Conservation (phyloP, 2,329 filamentous ascomycete genomes). For the Nakataea oryzae region DNA sequence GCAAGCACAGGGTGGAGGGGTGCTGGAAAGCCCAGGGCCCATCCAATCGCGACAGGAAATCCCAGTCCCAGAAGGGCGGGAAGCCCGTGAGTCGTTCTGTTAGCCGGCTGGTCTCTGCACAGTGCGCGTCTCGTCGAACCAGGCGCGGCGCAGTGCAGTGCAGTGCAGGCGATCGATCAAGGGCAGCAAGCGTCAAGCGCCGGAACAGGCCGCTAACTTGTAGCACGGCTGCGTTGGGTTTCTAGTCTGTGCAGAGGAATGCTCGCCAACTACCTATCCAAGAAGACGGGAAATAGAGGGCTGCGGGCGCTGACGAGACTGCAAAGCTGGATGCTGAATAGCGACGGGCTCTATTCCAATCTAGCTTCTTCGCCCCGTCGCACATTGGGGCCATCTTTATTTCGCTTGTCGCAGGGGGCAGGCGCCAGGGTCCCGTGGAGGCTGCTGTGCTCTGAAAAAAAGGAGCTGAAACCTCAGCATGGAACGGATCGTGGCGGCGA, state of each 20-base stretch:
- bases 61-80: neutral
- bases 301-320: neutral
- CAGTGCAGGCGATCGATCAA: neutral
- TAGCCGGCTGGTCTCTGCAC: neutral
- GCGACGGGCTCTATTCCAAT: neutral
- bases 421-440: neutral
- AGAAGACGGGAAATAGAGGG: neutral
- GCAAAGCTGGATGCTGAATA: neutral
- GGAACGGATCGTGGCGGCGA: neutral
- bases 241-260: too few relatives aligned
- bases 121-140: neutral
- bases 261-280: too few relatives aligned
- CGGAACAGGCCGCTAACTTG: neutral
- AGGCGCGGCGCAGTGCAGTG: neutral
- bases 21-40: neutral
- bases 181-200: neutral
- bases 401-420: neutral
- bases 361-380: neutral
- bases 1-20: too few relatives aligned
- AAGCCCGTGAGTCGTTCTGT: neutral
- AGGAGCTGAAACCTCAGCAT: neutral
- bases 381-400: neutral
- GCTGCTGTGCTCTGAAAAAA: neutral
- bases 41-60: too few relatives aligned
- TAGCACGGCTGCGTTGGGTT: too few relatives aligned